phyloP scores from a whole-genome alignment of 75 land plant genomes.

The Pseudotsuga menziesii region DNA sequence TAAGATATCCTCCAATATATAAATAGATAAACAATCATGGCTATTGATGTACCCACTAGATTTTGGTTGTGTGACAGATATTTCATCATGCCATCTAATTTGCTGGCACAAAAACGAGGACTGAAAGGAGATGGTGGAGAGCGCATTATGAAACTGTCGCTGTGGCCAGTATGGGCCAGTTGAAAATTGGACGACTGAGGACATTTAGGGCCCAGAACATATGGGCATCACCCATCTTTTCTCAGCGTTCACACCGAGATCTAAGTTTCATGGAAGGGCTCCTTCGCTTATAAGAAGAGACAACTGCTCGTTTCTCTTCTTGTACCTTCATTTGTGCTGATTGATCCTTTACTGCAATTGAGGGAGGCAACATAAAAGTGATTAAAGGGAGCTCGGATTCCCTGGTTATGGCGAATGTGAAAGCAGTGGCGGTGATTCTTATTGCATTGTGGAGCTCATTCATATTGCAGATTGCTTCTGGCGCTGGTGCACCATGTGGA shows the following conservation, averaged over 20 bases:
- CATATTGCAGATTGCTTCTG: neutral
- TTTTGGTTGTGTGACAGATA: too few relatives aligned
- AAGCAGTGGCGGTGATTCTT: neutral
- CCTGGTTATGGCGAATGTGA: neutral
- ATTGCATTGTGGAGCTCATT: neutral
- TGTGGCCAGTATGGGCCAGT: too few relatives aligned
- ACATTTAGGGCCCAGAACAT: too few relatives aligned
- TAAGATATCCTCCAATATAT: too few relatives aligned
- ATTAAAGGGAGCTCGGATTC: neutral
- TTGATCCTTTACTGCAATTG: neutral
- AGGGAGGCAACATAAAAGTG: too few relatives aligned
- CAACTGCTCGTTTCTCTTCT: neutral
- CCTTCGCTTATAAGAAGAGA: neutral
- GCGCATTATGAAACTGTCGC: too few relatives aligned
- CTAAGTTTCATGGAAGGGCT: neutral
- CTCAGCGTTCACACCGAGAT: neutral
- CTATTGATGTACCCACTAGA: too few relatives aligned
- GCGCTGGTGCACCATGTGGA: constrained; percentile 17
- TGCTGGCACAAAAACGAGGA: too few relatives aligned
- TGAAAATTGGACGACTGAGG: too few relatives aligned
- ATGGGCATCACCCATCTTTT: neutral
- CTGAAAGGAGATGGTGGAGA: too few relatives aligned
- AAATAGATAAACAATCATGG: too few relatives aligned
- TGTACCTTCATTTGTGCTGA: neutral
- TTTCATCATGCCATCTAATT: too few relatives aligned